phyloP scores from a whole-genome alignment of 2,329 filamentous ascomycete genomes.

The Phialophora verrucosa region DNA sequence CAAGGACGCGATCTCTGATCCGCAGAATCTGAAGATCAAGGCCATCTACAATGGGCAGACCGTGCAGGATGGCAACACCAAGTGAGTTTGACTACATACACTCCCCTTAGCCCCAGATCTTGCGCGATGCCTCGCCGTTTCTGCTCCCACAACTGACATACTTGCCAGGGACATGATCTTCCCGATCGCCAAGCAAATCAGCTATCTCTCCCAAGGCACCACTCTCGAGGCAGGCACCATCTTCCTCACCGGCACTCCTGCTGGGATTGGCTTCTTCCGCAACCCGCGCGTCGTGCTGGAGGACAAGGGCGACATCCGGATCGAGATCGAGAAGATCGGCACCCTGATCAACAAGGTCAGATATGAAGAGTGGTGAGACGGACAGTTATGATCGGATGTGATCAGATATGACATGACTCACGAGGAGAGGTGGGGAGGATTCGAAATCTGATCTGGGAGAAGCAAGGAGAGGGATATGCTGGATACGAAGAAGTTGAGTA shows the following conservation, averaged over 20 bases:
- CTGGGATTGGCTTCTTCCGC: slow-evolving; percentile 52
- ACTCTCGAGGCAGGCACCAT: slow-evolving; percentile 48
- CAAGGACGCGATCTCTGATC: slow-evolving; percentile 46
- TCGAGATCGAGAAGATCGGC: slow-evolving; percentile 57
- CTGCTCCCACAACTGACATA: not conserved
- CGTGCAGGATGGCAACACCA: slow-evolving; percentile 37
- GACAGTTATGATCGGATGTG: not conserved
- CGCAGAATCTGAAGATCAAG: slow-evolving; percentile 49
- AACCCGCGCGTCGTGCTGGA: slow-evolving; percentile 48
- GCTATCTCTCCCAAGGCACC: slow-evolving; percentile 48
- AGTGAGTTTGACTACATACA: slow-evolving; percentile 16
- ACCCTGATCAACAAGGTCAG: slow-evolving; percentile 51
- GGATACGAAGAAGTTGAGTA: not conserved
- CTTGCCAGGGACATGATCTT: slow-evolving; percentile 48
- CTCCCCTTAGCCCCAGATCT: no score
- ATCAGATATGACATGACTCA: not conserved
- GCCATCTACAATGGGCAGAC: slow-evolving; percentile 37
- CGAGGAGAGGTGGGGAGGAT: not conserved
- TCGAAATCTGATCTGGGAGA: not conserved
- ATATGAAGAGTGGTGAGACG: slow-evolving; percentile 38
- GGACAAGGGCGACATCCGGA: slow-evolving; percentile 51
- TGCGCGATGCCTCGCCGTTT: not conserved
- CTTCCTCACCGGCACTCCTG: slow-evolving; percentile 52
- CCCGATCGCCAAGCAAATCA: slow-evolving; percentile 46
- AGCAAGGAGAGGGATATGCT: not conserved